Evolutionary conservation across 495 filamentous ascomycete genomes (phyloP), one percentile per base, ranked within the genome.

Genomic region (Poronia punctata): DNA sequence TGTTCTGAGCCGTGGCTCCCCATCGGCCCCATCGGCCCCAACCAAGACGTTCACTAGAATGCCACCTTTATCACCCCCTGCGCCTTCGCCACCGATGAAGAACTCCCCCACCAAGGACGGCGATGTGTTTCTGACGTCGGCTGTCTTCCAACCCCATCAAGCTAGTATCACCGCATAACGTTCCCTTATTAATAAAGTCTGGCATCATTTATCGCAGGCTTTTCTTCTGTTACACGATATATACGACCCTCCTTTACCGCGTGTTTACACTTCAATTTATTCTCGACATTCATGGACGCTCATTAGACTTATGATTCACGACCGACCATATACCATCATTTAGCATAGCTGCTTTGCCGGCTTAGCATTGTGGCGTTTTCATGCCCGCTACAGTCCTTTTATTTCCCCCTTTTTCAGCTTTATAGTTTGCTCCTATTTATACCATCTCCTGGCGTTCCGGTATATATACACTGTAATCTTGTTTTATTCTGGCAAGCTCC

Each of bases 81-180:
- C 50, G 5, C 56, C 51, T 6, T 43, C 38, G 25, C 56, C 54
- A 19, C 56, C 56, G 17, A 41, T 48, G 31, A 60, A 60, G 43
- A 54, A 50, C 33, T 50, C 48, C 4, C 46, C 46, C 7, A 29
- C 48, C 3, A 38, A 31, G 7, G 38, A 46, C 9, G 50, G 37
- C 15, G 60, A 67, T 32, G 14, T 70, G 10, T 66, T 67, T 30
- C 59, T 72, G 18, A 68, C 66, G 20, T 56, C 54, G 37, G 65
- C 68, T 22, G 66, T 72, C 12, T 72, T 69, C 51, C 55, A 57
- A n/a, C 54, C 60, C 3, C 32, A 47, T 7, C 41, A 43, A 27
- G 37, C 36, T 12, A 25, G 19, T 15, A 21, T 33, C 20, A 26
- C 32, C 16, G 42, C 34, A 16, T 45, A 32, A 34, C 8, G 10